Evolutionary conservation across 345 rosid genomes (phyloP).

Genomic region (Crucihimalaya himalaica): DNA sequence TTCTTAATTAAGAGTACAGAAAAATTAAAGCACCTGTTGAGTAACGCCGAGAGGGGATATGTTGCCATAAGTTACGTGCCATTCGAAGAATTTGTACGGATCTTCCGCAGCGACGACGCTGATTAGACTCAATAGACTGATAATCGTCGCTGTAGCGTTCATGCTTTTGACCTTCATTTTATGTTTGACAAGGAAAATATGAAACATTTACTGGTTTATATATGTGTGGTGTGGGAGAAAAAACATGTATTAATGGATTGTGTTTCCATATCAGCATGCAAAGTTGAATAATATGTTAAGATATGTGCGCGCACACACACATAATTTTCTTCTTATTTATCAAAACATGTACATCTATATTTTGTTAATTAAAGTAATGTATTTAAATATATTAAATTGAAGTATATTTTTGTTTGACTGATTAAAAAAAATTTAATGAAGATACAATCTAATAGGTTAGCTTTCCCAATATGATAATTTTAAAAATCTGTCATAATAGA

Average conservation of each 20-base stretch:
- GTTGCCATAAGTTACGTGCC: conserved; percentile 32
- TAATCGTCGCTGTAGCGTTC: background rate
- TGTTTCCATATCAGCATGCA: background rate
- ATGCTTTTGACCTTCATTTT: background rate
- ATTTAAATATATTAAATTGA: no score
- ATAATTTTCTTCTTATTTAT: no score
- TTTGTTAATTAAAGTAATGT: no score
- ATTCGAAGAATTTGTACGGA: conserved; percentile 18
- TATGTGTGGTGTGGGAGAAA: background rate
- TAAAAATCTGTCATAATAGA: background rate
- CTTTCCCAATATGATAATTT: background rate
- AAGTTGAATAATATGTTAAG: background rate
- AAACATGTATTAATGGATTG: background rate
- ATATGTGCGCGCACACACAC: background rate
- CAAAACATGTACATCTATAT: background rate
- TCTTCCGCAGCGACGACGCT: conserved; percentile 2
- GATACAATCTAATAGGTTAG: background rate
- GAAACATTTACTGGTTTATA: background rate
- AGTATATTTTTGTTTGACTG: no score
- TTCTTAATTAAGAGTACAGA: background rate
- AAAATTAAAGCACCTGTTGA: conserved; percentile 25
- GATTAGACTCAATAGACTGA: background rate
- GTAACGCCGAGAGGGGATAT: conserved; percentile 20
- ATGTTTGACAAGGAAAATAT: background rate
- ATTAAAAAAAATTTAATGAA: background rate